Base-by-base conservation (phyloP, 345 rosid genomes). In the Balakata baccata region DNA sequence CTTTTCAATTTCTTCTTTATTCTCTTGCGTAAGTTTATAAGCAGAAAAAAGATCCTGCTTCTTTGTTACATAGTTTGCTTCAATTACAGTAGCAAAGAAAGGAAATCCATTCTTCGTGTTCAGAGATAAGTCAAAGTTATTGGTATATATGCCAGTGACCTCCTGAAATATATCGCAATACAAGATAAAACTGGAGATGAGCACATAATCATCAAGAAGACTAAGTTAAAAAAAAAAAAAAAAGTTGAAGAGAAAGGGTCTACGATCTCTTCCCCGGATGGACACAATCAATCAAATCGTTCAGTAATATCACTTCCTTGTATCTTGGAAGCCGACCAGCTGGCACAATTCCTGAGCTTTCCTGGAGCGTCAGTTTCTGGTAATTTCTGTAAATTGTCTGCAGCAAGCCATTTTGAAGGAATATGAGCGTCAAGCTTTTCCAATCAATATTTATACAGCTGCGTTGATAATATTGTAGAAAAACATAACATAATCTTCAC, bases 241-340 rank as follows among this genome's bases (percentile, higher is more conserved):
- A 5, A 62, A 50, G 49, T 37, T 64, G 23, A 75, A 16, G 77
- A 71, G 75, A 39, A 81, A 69, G 72, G 76, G 49, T 46, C 8
- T 84, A 95, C 99, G 80, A 95, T 90, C 85, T 93, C 98, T 84
- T 95, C 99, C 58, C 98, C 99, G 22, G 98, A 70, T 91, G 92
- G 50, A 98, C 99, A 67, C 99, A 95, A 77, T 90, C 98, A 75
- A 93, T 95, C 79, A 95, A 87, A 80, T 95, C 99, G 78, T 93
- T 93, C 77, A 95, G 73, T 73, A 92, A 78, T 74, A 95, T 95
- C 78, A 95, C 97, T 89, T 95, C 98, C 84, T 95, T 95, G 90
- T 89, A 89, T 90, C 99, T 89, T 60, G 99, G 98, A 79, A 95
- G 98, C 76, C 98, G 86, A 58, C 99, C 99, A 37, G 99, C 99